Base-by-base conservation (phyloP, 352 stramenopile species). In the Phytophthora litchii region DNA sequence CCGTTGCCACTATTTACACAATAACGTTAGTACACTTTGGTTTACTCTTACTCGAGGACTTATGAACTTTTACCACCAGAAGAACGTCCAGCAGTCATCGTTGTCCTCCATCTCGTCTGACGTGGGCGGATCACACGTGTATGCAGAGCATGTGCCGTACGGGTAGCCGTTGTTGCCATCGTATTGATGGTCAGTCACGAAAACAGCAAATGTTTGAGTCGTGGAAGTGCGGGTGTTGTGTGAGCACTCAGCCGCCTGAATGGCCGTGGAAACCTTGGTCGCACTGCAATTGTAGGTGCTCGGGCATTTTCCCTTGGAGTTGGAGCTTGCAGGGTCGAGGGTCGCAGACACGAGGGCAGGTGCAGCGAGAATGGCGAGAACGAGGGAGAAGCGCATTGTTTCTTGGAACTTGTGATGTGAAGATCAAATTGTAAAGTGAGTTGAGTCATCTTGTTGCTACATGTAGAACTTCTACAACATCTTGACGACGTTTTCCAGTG, bases 11-110 rank as follows among this genome's bases (percentile, higher is more conserved):
- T 70, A 54, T 54, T 52, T 34, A 53, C 29, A 62, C 16, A 49
- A 9, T 23, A 12, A 60, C 16, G 20, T 61, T 42, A 54, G 32
- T 38, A 21, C 41, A 23, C 11, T 14, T 10, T 16, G 7, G 10
- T 54, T 34, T n/a, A 23, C 10, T 25, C 3, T 27, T n/a, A 23
- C 10, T 25, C 3, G 14, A 27, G 23, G 23, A 44, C 14, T n/a
- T n/a, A 13, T 40, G 9, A 37, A 27, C 4, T 45, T 51, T 61
- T 54, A 74, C 60, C 44, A 60, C 61, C 66, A 74, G 46, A 72
- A 62, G 53, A 76, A 76, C 13, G 63, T 77, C 64, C 60, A 74
- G 42, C 54, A 67, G 38, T 74, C 64, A 4, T 57, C 29, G 40
- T 72, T 61, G 9, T 48, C 16, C 25, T 42, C 21, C 64, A 71